Percentiles rank a stretch among this genome's conserved stretches.
phyloP scores from a whole-genome alignment of 306 rosid genomes.

The Dalbergia oliveri region DNA sequence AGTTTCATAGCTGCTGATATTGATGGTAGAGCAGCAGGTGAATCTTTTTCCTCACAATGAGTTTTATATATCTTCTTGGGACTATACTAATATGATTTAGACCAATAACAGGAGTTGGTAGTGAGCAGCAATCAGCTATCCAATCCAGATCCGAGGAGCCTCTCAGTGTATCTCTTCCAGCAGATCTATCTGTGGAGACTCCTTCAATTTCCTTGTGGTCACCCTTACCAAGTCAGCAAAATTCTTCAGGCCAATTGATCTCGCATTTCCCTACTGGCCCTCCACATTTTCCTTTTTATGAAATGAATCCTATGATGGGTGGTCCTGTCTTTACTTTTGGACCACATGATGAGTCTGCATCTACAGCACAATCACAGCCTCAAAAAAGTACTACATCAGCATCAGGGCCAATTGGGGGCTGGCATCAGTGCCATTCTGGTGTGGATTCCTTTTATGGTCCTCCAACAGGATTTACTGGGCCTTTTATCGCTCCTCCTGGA shows the following conservation, averaged over 20 bases:
- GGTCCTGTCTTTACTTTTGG: constrained; percentile 93
- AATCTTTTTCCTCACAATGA: not conserved
- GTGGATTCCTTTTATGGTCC: constrained; percentile 96
- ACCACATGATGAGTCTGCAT: constrained; percentile 82
- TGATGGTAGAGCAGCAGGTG: constrained; percentile 73
- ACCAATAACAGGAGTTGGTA: constrained; percentile 55
- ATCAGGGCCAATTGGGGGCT: constrained; percentile 74
- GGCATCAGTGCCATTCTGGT: constrained; percentile 96
- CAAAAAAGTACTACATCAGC: constrained; percentile 68
- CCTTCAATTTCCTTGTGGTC: constrained; percentile 91
- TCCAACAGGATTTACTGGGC: constrained; percentile 89
- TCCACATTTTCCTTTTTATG: constrained; percentile 90
- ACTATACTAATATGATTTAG: too few species aligned
- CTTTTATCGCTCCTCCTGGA: constrained; percentile 87
- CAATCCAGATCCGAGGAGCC: constrained; percentile 87
- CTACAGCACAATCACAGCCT: constrained; percentile 70
- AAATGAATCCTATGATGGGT: constrained; percentile 95
- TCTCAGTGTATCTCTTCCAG: constrained; percentile 87
- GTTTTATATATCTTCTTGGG: too few species aligned
- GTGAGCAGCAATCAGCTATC: constrained; percentile 66
- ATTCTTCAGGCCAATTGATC: constrained; percentile 83
- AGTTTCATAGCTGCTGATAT: constrained; percentile 63
- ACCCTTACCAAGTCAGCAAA: constrained; percentile 73
- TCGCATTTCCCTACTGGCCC: constrained; percentile 84
- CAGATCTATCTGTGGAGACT: constrained; percentile 91